These are phyloP conservation scores for Bondarzewia mesenterica DNA, from an alignment of 1,284 basidiomycete genomes.

Conservation along the genomic window DNA sequence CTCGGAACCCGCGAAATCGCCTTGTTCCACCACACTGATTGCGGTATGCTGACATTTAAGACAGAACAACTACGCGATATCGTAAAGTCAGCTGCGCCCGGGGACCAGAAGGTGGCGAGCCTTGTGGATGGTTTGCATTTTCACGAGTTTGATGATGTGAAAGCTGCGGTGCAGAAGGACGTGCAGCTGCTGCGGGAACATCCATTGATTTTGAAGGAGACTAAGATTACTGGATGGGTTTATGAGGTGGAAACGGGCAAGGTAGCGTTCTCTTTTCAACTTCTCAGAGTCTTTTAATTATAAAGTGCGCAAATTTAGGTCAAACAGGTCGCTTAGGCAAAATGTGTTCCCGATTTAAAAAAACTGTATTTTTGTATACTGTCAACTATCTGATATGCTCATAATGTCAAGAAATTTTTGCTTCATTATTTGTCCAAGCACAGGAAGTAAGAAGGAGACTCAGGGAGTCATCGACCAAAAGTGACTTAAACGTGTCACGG, in stretches of 20 bases:
- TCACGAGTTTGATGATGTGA: slow-evolving; percentile 45
- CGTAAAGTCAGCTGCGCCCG: slow-evolving; percentile 40
- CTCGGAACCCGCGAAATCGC: slow-evolving; percentile 60
- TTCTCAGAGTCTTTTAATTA: too few species aligned
- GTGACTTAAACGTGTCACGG: too few species aligned
- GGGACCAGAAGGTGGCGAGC: slow-evolving; percentile 25
- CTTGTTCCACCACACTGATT: slow-evolving; percentile 59
- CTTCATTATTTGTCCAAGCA: too few species aligned
- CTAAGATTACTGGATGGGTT: slow-evolving; percentile 56
- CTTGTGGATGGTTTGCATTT: slow-evolving; percentile 49
- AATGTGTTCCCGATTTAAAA: too few species aligned
- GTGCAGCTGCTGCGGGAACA: slow-evolving; percentile 46
- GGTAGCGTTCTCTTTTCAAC: too few species aligned
- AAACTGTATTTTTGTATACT: too few species aligned
- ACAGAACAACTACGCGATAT: slow-evolving; percentile 40
- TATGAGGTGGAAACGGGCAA: slow-evolving; percentile 56
- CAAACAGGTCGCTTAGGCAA: too few species aligned
- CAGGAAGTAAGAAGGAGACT: too few species aligned
- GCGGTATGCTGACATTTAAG: slow-evolving; percentile 59
- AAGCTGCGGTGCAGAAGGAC: slow-evolving; percentile 48
- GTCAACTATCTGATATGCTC: too few species aligned
- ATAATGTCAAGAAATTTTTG: too few species aligned
- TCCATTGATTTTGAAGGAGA: slow-evolving; percentile 46
- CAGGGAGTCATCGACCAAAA: too few species aligned
- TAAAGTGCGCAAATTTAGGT: too few species aligned